Percentiles rank a stretch among this genome's conserved stretches.
Conservation (phyloP, 345 rosid species). For the Combretum micranthum region DNA sequence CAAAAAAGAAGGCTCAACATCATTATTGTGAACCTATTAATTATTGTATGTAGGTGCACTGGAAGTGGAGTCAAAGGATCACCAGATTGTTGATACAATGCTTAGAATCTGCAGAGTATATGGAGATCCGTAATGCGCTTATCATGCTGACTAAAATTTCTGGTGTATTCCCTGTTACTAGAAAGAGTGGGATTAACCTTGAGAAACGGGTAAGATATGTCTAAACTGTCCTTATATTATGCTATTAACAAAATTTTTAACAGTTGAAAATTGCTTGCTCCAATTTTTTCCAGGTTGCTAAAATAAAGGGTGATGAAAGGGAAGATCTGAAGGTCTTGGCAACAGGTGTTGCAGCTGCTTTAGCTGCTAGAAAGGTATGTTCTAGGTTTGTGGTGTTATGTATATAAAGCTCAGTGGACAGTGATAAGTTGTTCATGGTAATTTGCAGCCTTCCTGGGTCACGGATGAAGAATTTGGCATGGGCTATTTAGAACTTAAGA, state of each 20-base stretch:
- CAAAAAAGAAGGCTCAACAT: not conserved
- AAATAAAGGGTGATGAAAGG: constrained; percentile 89
- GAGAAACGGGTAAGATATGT: constrained; percentile 79
- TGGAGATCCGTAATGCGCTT: constrained; percentile 98
- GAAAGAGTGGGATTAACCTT: constrained; percentile 95
- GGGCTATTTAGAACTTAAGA: constrained; percentile 93
- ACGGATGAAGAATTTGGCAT: constrained; percentile 99
- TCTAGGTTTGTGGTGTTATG: constrained; percentile 6
- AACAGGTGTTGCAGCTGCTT: constrained; percentile 96
- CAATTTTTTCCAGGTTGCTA: constrained; percentile 52
- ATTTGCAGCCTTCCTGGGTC: constrained; percentile 86
- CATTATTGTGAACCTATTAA: constrained; percentile 7
- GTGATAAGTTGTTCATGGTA: constrained; percentile 1
- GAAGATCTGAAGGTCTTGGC: constrained; percentile 99
- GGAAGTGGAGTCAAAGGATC: constrained; percentile 99
- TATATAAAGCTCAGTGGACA: not conserved
- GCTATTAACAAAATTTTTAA: not conserved
- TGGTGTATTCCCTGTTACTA: constrained; percentile 91
- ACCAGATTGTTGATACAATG: constrained; percentile 88
- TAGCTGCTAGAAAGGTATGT: constrained; percentile 92
- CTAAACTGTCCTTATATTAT: constrained; percentile 4
- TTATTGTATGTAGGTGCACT: constrained; percentile 68
- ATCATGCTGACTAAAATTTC: constrained; percentile 94
- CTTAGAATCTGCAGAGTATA: constrained; percentile 91
- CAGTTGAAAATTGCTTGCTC: constrained; percentile 1